phyloP scores from a whole-genome alignment of 148 eudicot species.

The Amaranthus cruentus region DNA sequence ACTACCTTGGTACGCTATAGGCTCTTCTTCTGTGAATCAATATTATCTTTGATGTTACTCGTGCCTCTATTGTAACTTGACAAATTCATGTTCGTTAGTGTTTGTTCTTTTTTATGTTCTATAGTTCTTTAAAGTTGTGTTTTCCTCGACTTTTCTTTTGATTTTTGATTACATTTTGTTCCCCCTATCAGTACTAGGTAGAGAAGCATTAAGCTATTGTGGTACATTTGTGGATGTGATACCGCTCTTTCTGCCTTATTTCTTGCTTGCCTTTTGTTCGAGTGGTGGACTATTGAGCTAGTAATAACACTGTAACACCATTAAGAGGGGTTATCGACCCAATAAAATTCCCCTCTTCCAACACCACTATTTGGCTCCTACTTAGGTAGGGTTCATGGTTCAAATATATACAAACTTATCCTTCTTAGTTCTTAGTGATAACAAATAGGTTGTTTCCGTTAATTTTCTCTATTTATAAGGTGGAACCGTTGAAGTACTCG shows the following conservation, averaged over 20 bases:
- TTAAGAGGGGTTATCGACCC: too few species aligned
- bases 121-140: neutral
- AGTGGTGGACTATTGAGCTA: neutral
- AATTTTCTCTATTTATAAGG: too few species aligned
- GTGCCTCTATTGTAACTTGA: neutral
- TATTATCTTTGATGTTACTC: neutral
- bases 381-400: too few species aligned
- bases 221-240: neutral
- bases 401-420: too few species aligned
- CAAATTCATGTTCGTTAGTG: neutral
- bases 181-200: neutral
- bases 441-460: too few species aligned
- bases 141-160: neutral
- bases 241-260: neutral
- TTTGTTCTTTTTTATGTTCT: neutral
- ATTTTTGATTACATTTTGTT: neutral
- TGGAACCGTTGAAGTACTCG: neutral
- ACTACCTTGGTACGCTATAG: constrained; percentile 70
- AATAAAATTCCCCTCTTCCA: too few species aligned
- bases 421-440: too few species aligned
- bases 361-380: too few species aligned
- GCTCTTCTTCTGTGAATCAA: neutral
- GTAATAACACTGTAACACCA: too few species aligned
- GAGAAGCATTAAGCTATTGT: neutral
- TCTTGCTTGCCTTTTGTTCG: neutral